These are phyloP conservation scores for Actinomortierella wolfii DNA, from an alignment of 371 early-diverging fungal genomes.

Conservation along the genomic window DNA sequence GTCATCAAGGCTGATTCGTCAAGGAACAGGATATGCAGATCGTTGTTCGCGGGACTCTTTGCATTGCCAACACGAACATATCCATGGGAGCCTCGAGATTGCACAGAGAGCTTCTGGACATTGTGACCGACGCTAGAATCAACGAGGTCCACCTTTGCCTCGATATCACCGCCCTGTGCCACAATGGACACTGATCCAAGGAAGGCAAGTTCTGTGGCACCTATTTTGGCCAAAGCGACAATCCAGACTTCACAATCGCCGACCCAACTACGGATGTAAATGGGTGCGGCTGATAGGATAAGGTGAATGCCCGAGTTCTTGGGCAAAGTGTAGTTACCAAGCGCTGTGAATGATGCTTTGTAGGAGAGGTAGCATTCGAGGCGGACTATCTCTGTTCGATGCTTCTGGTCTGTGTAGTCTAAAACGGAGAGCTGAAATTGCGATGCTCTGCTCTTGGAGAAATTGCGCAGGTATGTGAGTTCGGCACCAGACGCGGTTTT, in stretches of 20 bases:
- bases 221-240: slow-evolving; percentile 59
- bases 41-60: too few species aligned
- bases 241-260: slow-evolving; percentile 69
- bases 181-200: slow-evolving; percentile 51
- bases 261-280: slow-evolving; percentile 52
- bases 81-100: too few species aligned
- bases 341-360: slow-evolving; percentile 68
- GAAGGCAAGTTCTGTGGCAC: slow-evolving; percentile 61
- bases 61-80: too few species aligned
- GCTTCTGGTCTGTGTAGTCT: slow-evolving; percentile 2
- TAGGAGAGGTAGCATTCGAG: slow-evolving; percentile 61
- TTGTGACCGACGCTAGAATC: background rate
- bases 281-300: slow-evolving; percentile 68
- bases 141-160: slow-evolving; percentile 36
- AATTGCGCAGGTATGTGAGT: slow-evolving; percentile 77
- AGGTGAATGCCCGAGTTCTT: slow-evolving; percentile 57
- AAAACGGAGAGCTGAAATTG: slow-evolving; percentile 54
- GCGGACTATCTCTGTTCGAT: slow-evolving; percentile 20
- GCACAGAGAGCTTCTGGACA: background rate
- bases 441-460: slow-evolving; percentile 52
- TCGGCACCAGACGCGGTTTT: too few species aligned
- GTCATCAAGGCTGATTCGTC: slow-evolving; percentile 20
- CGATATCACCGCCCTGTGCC: slow-evolving; percentile 40
- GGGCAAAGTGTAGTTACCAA: slow-evolving; percentile 65
- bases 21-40: slow-evolving; percentile 29